These are phyloP conservation scores for Candida verbasci DNA, from an alignment of 805 yeast genomes.

Conservation along the genomic window DNA sequence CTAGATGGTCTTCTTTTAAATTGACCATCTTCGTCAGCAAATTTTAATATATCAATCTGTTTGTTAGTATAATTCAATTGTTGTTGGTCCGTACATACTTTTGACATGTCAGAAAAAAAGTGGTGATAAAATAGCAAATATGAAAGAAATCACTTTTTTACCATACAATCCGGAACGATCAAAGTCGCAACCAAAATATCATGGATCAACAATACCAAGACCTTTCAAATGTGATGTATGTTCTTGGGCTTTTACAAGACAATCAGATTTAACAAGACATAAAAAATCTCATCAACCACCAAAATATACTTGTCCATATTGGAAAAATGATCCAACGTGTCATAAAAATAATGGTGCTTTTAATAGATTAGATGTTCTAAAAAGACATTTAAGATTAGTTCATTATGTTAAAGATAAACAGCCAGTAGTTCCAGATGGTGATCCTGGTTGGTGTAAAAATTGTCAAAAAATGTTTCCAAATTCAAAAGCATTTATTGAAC, in stretches of 20 bases:
- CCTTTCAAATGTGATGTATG: constrained; percentile 36
- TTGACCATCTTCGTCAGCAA: constrained; percentile 31
- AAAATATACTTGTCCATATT: constrained; percentile 66
- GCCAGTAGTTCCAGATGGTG: constrained; percentile 29
- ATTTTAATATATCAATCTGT: constrained; percentile 40
- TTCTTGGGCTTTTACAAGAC: constrained; percentile 67
- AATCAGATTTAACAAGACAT: constrained; percentile 67
- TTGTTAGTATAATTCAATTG: not conserved
- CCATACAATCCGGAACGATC: constrained; percentile 5
- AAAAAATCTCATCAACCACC: constrained; percentile 63
- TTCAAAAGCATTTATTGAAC: constrained; percentile 57
- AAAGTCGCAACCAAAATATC: constrained; percentile 5
- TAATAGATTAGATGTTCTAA: constrained; percentile 68
- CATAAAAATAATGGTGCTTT: constrained; percentile 76
- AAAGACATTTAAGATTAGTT: constrained; percentile 65
- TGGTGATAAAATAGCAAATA: no score
- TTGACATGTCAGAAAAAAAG: not conserved
- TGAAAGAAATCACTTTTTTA: constrained; percentile 6
- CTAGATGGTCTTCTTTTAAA: constrained; percentile 22
- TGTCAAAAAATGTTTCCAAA: constrained; percentile 55
- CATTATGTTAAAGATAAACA: constrained; percentile 55
- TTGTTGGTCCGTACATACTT: not conserved
- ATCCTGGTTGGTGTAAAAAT: constrained; percentile 64
- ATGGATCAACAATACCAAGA: constrained; percentile 1
- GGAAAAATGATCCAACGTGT: constrained; percentile 65